Base-by-base conservation (phyloP, 2,329 filamentous ascomycete species). In the Aspergillus quadrilineatus region DNA sequence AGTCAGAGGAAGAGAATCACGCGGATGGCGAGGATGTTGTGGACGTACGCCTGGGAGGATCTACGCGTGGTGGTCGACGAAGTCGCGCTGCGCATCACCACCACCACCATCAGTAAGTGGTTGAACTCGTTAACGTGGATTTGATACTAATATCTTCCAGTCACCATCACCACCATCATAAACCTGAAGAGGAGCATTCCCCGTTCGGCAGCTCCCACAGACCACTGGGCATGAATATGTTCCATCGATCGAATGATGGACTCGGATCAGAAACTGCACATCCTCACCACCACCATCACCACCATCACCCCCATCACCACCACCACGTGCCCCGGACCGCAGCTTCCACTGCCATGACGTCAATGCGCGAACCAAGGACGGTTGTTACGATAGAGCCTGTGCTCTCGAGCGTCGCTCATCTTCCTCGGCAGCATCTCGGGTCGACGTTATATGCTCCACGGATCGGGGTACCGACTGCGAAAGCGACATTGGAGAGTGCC, bases 401-500 rank as follows among this genome's bases (percentile, higher is more conserved):
- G 0, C 73, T 96, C 10, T 85, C 91, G 1, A 86, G 85, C 30
- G 85, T 93, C 4, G 81, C 87, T 0, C 77, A 88, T 56, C 80
- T 85, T 15, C 89, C 90, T 7, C 87, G 92, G 8, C 83, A 85
- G 54, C 92, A 97, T 69, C 82, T 97, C 2, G 93, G 93, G 34
- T 90, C 91, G 56, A 88, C 90, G 4, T 79, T 96, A 12, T 97
- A 97, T 70, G 82, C 88, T 49, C 85, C 90, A 0, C 82, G 79
- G 5, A 78, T 96, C 4, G 75, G 77, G 2, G 66, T 79, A 4
- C 78, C 79, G 1, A 71, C 78, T 2, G 74, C 66, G 12, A 71
- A 69, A 51, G 70, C 71, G 1, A 69, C 71, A 0, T 41, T 67
- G n/a, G 74, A 75, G 53, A 80, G 81, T 62, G 76, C 80, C 53